Evolutionary conservation across 2,329 filamentous ascomycete species (phyloP).

Genomic region (Incumbomyces delicatus): DNA sequence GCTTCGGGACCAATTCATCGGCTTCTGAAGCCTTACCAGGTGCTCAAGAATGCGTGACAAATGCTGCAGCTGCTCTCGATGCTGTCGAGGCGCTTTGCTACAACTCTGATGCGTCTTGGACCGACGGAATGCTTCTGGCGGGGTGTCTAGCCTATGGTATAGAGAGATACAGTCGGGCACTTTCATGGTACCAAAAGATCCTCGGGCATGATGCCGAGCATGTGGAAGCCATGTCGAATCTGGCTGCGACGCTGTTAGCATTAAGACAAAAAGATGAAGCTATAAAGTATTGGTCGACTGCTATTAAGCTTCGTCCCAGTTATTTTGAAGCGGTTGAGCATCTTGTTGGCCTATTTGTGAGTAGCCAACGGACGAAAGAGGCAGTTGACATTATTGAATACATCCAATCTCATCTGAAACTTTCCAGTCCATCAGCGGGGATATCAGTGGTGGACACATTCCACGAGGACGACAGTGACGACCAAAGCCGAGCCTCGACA

Average conservation of each 20-base stretch:
- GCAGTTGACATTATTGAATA: constrained; percentile 80
- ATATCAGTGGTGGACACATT: constrained; percentile 38
- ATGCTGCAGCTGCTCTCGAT: constrained; percentile 57
- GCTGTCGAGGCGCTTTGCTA: constrained; percentile 66
- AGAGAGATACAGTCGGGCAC: constrained; percentile 64
- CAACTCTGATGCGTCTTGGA: constrained; percentile 76
- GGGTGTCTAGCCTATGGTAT: constrained; percentile 88
- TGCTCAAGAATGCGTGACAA: background rate
- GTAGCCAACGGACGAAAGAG: constrained; percentile 68
- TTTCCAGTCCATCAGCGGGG: constrained; percentile 19
- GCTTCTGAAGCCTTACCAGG: background rate
- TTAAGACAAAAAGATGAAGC: constrained; percentile 75
- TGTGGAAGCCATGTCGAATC: constrained; percentile 87
- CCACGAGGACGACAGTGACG: constrained; percentile 52
- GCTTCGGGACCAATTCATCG: background rate
- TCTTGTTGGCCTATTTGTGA: constrained; percentile 76
- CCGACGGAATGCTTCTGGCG: constrained; percentile 82
- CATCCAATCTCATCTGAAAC: constrained; percentile 63
- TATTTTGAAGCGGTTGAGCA: constrained; percentile 95
- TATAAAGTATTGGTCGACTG: constrained; percentile 72
- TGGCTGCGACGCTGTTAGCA: constrained; percentile 79
- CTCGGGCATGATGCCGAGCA: constrained; percentile 54
- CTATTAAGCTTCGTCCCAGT: constrained; percentile 71
- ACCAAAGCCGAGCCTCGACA: constrained; percentile 43
- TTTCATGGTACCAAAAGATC: constrained; percentile 45